Evolutionary conservation across 2,329 filamentous ascomycete species (phyloP).

Genomic region (Nakataea oryzae): DNA sequence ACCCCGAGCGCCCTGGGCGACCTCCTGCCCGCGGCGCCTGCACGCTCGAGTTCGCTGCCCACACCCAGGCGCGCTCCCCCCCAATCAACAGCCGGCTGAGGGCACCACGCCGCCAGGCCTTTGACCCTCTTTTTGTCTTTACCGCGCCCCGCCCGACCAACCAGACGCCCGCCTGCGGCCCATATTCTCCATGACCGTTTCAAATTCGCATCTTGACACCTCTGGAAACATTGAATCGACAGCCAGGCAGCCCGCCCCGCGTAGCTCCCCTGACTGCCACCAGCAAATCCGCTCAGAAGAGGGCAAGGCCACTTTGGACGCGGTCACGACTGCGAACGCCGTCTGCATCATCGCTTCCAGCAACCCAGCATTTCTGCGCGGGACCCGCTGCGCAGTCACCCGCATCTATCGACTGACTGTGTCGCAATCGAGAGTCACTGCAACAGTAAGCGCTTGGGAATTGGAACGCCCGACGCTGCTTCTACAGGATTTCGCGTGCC

Average conservation of each 20-base stretch:
- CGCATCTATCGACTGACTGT: not conserved
- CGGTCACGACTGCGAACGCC: no score
- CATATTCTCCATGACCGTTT: conserved; percentile 4
- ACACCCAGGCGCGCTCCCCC: not conserved
- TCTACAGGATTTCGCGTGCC: not conserved
- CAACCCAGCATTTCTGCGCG: not conserved
- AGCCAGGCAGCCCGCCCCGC: not conserved
- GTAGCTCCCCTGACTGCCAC: not conserved
- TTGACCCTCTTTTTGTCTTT: conserved; percentile 1
- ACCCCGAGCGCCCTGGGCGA: no score
- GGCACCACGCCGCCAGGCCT: not conserved
- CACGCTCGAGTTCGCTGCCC: not conserved
- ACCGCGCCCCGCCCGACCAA: conserved; percentile 3
- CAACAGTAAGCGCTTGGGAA: not conserved
- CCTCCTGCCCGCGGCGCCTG: not conserved
- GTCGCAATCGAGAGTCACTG: not conserved
- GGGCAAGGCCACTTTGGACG: not conserved
- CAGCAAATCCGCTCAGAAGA: not conserved
- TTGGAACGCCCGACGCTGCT: not conserved
- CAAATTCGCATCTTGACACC: conserved; percentile 5
- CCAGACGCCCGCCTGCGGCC: not conserved
- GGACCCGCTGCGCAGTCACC: not conserved
- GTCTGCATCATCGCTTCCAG: not conserved
- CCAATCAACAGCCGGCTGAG: not conserved
- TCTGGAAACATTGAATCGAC: conserved; percentile 3